These are phyloP conservation scores for Tricholoma bakamatsutake DNA, from an alignment of 768 basidiomycete genomes.

Conservation along the genomic window DNA sequence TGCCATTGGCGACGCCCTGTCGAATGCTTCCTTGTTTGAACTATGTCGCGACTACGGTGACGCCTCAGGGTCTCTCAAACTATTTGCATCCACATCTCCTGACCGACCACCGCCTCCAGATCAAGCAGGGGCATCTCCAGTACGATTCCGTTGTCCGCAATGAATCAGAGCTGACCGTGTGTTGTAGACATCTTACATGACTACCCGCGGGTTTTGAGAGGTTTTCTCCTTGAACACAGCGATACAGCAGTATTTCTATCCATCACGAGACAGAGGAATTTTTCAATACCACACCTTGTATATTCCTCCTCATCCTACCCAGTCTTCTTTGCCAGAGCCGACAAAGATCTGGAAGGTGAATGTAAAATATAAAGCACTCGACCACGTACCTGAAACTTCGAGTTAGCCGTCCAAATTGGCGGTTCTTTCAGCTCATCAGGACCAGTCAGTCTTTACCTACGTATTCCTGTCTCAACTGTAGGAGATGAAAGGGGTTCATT, in stretches of 20 bases:
- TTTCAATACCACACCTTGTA: background rate
- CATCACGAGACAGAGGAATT: background rate
- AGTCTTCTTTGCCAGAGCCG: constrained; percentile 5
- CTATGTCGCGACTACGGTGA: constrained; percentile 41
- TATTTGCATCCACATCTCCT: constrained; percentile 43
- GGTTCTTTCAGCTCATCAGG: background rate
- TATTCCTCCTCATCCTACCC: background rate
- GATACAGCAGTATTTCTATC: background rate
- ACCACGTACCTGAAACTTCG: constrained; percentile 1
- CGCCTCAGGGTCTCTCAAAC: constrained; percentile 43
- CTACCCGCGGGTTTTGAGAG: background rate
- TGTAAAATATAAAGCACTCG: constrained; percentile 10
- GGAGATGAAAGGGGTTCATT: background rate
- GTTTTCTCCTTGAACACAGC: background rate
- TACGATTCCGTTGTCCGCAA: constrained; percentile 1
- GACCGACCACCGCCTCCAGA: constrained; percentile 30
- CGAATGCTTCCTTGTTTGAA: constrained; percentile 33
- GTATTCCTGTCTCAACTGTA: background rate
- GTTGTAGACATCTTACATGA: constrained; percentile 3
- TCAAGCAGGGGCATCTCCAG: constrained; percentile 11
- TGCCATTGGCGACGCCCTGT: constrained; percentile 35
- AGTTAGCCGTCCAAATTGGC: constrained; percentile 11
- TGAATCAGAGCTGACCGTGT: background rate
- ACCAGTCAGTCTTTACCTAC: background rate
- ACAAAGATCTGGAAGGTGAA: constrained; percentile 15